These are phyloP conservation scores for Penicillium daleae DNA, from an alignment of 495 filamentous ascomycete genomes.

Conservation along the genomic window DNA sequence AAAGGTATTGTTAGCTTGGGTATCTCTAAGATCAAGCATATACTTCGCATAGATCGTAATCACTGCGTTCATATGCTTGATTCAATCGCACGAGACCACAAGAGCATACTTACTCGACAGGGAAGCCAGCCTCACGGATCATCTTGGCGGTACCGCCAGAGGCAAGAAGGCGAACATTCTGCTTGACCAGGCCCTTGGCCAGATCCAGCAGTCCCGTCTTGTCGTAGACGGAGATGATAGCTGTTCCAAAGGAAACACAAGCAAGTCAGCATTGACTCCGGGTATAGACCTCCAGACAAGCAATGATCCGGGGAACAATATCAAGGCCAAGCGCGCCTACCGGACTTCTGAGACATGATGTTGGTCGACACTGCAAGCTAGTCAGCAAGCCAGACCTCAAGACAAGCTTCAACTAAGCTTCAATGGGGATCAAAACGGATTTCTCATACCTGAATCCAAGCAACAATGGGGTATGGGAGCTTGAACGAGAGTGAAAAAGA, in stretches of 20 bases:
- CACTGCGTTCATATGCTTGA: background rate
- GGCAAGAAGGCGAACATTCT: slow-evolving; percentile 89
- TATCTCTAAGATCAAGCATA: background rate
- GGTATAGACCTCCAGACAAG: slow-evolving; percentile 14
- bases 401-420: slow-evolving; percentile 3
- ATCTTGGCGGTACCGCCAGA: slow-evolving; percentile 92
- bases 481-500: slow-evolving; percentile 27
- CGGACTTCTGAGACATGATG: slow-evolving; percentile 51
- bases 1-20: slow-evolving; percentile 19
- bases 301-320: slow-evolving; percentile 28
- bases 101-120: slow-evolving; percentile 72
- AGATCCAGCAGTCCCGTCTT: slow-evolving; percentile 97
- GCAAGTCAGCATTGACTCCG: slow-evolving; percentile 20
- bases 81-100: slow-evolving; percentile 1
- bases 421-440: slow-evolving; percentile 5
- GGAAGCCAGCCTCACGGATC: slow-evolving; percentile 93
- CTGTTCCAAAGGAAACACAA: slow-evolving; percentile 46
- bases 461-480: slow-evolving; percentile 19
- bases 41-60: background rate
- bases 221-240: slow-evolving; percentile 97
- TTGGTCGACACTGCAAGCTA: slow-evolving; percentile 26
- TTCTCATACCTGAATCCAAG: slow-evolving; percentile 30
- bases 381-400: slow-evolving; percentile 9
- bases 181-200: slow-evolving; percentile 88
- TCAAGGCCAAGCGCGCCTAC: slow-evolving; percentile 36